Base-by-base conservation (phyloP, 495 filamentous ascomycete species). In the Hyaloscypha hepaticicola region DNA sequence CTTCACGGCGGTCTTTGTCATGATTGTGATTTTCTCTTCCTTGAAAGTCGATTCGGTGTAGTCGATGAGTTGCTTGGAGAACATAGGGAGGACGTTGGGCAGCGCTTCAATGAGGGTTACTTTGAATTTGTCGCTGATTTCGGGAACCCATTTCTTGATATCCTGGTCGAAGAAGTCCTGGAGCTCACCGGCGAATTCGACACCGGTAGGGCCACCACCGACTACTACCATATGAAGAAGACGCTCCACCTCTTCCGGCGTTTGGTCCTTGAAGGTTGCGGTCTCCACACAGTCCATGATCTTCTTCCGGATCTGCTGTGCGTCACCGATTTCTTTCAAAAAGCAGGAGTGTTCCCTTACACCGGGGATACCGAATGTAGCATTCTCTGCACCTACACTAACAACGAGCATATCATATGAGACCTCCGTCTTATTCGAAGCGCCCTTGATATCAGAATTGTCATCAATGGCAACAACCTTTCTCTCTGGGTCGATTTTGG, bases 271-370 rank as follows among this genome's bases (percentile, higher is more conserved):
- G 88, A 99, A 98, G 73, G 90, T 92, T 49, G 95, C 94, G 14
- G 93, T 97, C 80, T 99, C 95, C 66, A 96, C 90, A 74, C 96
- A 98, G 81, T 99, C 96, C 95, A 99, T 98, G 81, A 99, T 96
- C 76, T 91, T 90, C 81, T 92, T 97, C 71, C 95, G 92, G 72
- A 99, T 98, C 68, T 87, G 83, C 76, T 98, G 94, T 34, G 95
- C 94, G 76, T 99, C 95, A 64, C 82, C 85, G 67, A 99, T 96
- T 79, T 99, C 95, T 84, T 98, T 98, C 72, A 99, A 79, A 85
- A 99, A 99, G 83, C 92, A 96, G 66, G 90, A 92, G 82, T 99
- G 75, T 77, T 99, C 94, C 66, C 88, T 87, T 56, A 99, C 95
- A 76, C 95, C 95, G 28, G 90, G 90, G 72, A 99, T 98, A 72